Conservation (phyloP, 164 flowering plant genomes). For the Akebia trifoliata region DNA sequence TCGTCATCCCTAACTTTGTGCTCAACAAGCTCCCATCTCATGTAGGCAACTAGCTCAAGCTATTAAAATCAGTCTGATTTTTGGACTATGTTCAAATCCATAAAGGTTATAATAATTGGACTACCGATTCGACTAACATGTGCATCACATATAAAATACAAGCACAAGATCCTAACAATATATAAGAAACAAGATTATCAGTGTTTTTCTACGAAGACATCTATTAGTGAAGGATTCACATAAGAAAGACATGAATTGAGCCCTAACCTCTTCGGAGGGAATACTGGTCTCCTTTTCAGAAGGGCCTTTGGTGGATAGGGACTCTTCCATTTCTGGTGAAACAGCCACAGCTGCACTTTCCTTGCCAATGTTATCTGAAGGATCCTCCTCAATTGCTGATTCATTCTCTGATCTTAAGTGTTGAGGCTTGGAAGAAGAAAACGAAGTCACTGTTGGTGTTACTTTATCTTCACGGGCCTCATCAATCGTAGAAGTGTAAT, state of each 20-base stretch:
- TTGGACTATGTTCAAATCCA: no score
- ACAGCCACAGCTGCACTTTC: conserved; percentile 12
- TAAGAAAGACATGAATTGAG: not conserved
- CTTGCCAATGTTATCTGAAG: not conserved
- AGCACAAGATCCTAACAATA: no score
- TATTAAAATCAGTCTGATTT: no score
- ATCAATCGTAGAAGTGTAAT: not conserved
- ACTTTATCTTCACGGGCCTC: conserved; percentile 12
- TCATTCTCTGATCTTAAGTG: not conserved
- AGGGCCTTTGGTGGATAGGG: not conserved
- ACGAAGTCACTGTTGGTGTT: not conserved
- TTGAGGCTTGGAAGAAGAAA: not conserved
- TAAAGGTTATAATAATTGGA: no score
- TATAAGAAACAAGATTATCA: not conserved
- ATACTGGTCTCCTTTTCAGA: conserved; percentile 4
- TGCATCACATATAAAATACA: no score
- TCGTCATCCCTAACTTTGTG: no score
- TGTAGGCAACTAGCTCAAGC: no score
- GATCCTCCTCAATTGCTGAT: conserved; percentile 7
- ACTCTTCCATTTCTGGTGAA: conserved; percentile 6
- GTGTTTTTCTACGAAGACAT: not conserved
- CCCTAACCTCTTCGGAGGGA: conserved; percentile 30
- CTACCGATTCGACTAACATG: no score
- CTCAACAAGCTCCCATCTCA: no score
- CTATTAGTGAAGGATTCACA: not conserved